Conservation (phyloP, 2,329 filamentous ascomycete species). For the Ophiostoma sp. region DNA sequence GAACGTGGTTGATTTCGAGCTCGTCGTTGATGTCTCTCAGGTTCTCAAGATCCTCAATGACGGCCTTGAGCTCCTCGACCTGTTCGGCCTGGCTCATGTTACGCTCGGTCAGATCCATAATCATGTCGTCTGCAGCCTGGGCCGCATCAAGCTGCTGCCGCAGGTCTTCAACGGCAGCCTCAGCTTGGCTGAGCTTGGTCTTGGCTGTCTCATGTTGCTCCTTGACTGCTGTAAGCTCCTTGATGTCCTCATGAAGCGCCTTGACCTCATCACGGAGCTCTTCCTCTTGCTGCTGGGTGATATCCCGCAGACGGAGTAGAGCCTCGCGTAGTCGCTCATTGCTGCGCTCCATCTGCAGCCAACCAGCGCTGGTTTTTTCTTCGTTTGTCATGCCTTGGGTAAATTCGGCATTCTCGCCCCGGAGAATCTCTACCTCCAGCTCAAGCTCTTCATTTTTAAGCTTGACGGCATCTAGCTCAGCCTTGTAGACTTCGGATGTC, state of each 20-base stretch:
- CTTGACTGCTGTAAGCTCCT: conserved; percentile 61
- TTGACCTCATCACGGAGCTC: conserved; percentile 72
- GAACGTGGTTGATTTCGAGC: conserved; percentile 85
- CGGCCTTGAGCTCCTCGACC: conserved; percentile 73
- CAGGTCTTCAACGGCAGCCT: conserved; percentile 76
- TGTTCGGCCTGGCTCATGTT: conserved; percentile 79
- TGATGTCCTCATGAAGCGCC: conserved; percentile 65
- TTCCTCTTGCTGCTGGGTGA: conserved; percentile 77
- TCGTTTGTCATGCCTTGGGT: conserved; percentile 81
- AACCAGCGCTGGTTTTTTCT: conserved; percentile 78
- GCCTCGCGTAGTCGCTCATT: conserved; percentile 86
- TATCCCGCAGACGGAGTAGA: conserved; percentile 74
- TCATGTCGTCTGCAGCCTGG: conserved; percentile 84
- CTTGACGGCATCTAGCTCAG: conserved; percentile 72
- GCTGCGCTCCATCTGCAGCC: conserved; percentile 84
- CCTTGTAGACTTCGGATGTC: conserved; percentile 73
- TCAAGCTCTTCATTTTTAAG: conserved; percentile 76
- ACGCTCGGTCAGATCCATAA: conserved; percentile 83
- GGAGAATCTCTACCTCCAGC: conserved; percentile 79
- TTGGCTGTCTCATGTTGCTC: conserved; percentile 65
- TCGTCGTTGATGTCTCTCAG: conserved; percentile 92
- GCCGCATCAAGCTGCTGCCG: conserved; percentile 87
- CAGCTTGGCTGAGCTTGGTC: conserved; percentile 66
- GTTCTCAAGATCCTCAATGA: conserved; percentile 81
- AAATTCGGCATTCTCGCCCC: conserved; percentile 81